Evolutionary conservation across 805 yeast genomes (phyloP).

Genomic region (Brettanomyces nanus): DNA sequence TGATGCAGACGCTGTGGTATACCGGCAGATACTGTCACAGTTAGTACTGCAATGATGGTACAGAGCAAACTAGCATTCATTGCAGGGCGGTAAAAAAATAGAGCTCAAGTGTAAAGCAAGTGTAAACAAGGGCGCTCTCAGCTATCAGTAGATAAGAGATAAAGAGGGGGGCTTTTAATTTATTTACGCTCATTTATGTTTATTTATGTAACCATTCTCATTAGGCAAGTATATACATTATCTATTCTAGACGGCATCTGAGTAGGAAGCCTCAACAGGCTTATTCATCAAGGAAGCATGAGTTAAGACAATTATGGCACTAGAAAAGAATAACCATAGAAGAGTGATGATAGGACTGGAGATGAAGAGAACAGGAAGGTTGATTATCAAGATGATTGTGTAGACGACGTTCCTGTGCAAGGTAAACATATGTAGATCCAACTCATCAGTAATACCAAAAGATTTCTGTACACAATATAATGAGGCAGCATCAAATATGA

Average conservation of each 20-base stretch:
- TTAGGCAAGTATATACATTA: too few species aligned
- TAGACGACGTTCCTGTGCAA: constrained; percentile 75
- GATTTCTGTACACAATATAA: constrained; percentile 32
- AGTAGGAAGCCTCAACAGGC: constrained; percentile 91
- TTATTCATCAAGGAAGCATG: constrained; percentile 92
- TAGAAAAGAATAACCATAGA: constrained; percentile 87
- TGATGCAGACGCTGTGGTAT: too few species aligned
- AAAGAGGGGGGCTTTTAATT: too few species aligned
- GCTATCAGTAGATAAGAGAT: too few species aligned
- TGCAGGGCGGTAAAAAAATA: too few species aligned
- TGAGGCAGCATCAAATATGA: constrained; percentile 37
- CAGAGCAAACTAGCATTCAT: too few species aligned
- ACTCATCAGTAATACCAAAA: constrained; percentile 20
- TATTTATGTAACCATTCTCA: too few species aligned
- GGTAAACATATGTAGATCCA: constrained; percentile 38
- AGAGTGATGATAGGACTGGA: constrained; percentile 87
- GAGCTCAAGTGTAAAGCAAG: too few species aligned
- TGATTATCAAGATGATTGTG: constrained; percentile 67
- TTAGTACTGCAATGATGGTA: too few species aligned
- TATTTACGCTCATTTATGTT: too few species aligned
- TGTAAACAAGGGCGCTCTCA: too few species aligned
- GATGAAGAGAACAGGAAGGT: constrained; percentile 44
- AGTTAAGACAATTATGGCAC: constrained; percentile 65
- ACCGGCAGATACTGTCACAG: too few species aligned
- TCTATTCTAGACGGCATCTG: constrained; percentile 50